Percentiles rank a stretch among this genome's conserved stretches.
phyloP scores from a whole-genome alignment of 148 eudicot species.

The Rhododendron kiyosumense region DNA sequence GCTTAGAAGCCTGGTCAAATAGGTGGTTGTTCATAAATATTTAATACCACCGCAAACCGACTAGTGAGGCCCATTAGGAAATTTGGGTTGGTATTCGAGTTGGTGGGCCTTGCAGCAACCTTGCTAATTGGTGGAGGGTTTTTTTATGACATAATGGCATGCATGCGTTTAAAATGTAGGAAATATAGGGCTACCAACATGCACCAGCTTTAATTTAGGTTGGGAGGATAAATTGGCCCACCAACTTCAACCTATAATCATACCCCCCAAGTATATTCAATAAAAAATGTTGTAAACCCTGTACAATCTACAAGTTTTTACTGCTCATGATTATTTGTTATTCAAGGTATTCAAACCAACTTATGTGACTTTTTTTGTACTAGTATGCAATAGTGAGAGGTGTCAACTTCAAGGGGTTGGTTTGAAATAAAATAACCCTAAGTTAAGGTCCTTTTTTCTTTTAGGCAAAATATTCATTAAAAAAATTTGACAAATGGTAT shows the following conservation, averaged over 20 bases:
- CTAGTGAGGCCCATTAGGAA: neutral
- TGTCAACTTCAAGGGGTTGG: too few relatives aligned
- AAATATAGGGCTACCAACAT: neutral
- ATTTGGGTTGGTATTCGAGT: neutral
- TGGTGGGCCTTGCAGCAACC: neutral
- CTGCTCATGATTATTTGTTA: too few relatives aligned
- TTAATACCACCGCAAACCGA: neutral
- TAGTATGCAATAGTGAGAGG: too few relatives aligned
- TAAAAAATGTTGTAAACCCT: too few relatives aligned
- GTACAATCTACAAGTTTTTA: too few relatives aligned
- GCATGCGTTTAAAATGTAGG: neutral
- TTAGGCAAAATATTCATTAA: too few relatives aligned
- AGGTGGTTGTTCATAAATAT: neutral
- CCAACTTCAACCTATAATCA: neutral
- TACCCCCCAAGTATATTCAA: neutral
- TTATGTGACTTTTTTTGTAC: too few relatives aligned
- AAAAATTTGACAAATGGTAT: too few relatives aligned
- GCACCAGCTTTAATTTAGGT: neutral
- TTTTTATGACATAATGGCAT: neutral
- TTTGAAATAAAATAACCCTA: too few relatives aligned
- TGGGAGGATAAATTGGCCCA: neutral
- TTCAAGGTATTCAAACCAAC: too few relatives aligned
- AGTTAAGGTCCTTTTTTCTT: too few relatives aligned
- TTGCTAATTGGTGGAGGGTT: neutral
- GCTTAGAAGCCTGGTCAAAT: neutral